Base-by-base conservation (phyloP, 2,329 filamentous ascomycete species). In the Colletotrichum lini region DNA sequence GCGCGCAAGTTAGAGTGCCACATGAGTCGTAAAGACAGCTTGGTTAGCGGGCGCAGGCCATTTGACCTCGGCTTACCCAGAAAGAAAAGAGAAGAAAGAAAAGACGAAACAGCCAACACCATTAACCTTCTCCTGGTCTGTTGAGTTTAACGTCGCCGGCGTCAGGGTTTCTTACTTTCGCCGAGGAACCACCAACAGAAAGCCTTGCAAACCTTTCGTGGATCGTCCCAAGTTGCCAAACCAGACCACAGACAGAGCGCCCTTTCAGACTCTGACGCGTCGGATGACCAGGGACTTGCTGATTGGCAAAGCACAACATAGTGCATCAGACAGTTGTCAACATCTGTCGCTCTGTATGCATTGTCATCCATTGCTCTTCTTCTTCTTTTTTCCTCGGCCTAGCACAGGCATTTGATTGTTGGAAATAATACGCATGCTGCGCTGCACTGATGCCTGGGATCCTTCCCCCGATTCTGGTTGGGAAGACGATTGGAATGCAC, bases 21-120 rank as follows among this genome's bases (percentile, higher is more conserved):
- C 30, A 49, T 61, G 44, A 61, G n/a, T 47, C 30, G 47, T n/a
- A 42, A 52, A 52, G 9, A 21, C 49, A n/a, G 47, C 15, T 21
- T 53, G n/a, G 21, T 47, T 42, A 53, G 13, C 40, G 49, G 44
- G 44, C 44, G 44, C 16, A n/a, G 44, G 44, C 18, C 16, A 15
- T 56, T 21, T 21, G 35, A 21, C 30, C n/a, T 15, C 40, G 18
- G n/a, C 53, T 40, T 40, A 8, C 18, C 52, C 16, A 54, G n/a
- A 38, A 47, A 21, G 8, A 23, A 50, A 47, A 38, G 35, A 38
- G 35, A 38, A 38, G 35, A 38, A 52, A 42, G 13, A 16, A 45
- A 44, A 59, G 47, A 42, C 62, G 42, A 70, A 70, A 70, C 67
- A 67, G 44, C 62, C 56, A 49, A 47, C 40, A 16, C 54, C 54